Evolutionary conservation across 1,284 basidiomycete genomes (phyloP).

Genomic region (Gomphus bonarii): DNA sequence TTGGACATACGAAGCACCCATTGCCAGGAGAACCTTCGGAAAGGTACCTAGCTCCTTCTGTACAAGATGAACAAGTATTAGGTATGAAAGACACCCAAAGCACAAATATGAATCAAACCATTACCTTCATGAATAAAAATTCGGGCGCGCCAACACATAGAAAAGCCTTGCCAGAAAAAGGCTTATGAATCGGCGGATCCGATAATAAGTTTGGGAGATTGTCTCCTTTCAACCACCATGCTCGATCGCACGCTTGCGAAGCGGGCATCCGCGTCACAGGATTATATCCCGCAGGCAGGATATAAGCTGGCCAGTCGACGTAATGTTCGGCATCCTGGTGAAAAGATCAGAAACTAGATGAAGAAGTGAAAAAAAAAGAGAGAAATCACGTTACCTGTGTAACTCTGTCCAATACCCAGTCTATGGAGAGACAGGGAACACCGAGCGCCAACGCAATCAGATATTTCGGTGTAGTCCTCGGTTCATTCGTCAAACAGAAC

Average conservation of each 20-base stretch:
- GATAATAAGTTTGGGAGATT: slow-evolving; percentile 46
- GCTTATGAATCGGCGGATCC: slow-evolving; percentile 43
- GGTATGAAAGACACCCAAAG: not conserved
- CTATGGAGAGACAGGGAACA: slow-evolving; percentile 67
- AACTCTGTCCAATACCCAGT: slow-evolving; percentile 44
- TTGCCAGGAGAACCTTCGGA: slow-evolving; percentile 55
- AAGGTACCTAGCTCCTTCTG: slow-evolving; percentile 11
- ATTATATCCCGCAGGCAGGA: slow-evolving; percentile 57
- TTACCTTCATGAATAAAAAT: slow-evolving; percentile 3
- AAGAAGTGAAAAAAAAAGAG: not conserved
- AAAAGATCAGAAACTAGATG: not conserved
- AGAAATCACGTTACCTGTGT: slow-evolving; percentile 27
- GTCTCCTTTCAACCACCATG: slow-evolving; percentile 52
- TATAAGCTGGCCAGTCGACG: slow-evolving; percentile 50
- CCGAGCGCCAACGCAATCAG: slow-evolving; percentile 76
- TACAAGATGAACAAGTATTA: not conserved
- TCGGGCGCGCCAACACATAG: slow-evolving; percentile 38
- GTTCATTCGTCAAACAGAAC: slow-evolving; percentile 58
- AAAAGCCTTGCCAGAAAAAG: slow-evolving; percentile 41
- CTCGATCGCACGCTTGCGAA: slow-evolving; percentile 62
- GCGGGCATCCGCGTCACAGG: slow-evolving; percentile 33
- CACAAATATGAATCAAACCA: not conserved
- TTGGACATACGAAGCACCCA: slow-evolving; percentile 64
- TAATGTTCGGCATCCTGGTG: slow-evolving; percentile 19
- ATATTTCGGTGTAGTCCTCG: slow-evolving; percentile 66